phyloP scores from a whole-genome alignment of 164 flowering plant genomes.

The Vitis cinerea region DNA sequence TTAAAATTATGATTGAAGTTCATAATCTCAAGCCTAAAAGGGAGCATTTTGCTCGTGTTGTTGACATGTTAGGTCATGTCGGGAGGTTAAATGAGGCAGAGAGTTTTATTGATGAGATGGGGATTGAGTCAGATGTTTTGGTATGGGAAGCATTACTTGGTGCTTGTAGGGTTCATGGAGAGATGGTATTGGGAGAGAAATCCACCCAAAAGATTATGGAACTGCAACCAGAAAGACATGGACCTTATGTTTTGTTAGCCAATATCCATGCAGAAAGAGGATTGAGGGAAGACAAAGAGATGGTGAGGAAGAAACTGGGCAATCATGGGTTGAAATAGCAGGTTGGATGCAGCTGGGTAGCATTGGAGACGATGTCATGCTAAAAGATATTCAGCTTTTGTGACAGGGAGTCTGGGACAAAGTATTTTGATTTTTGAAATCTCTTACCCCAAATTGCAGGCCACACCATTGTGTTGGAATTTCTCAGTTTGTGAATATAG shows the following conservation, averaged over 20 bases:
- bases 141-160: conserved; percentile 32
- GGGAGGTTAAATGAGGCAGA: conserved; percentile 39
- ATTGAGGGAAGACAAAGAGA: too few species aligned
- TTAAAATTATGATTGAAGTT: conserved; percentile 26
- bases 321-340: conserved; percentile 28
- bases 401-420: too few species aligned
- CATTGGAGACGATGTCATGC: not conserved
- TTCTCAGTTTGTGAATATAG: too few species aligned
- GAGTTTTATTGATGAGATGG: conserved; percentile 24
- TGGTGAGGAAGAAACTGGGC: conserved; percentile 16
- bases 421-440: too few species aligned
- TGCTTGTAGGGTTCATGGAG: conserved; percentile 28
- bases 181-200: conserved; percentile 9
- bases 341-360: conserved; percentile 15
- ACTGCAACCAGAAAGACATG: conserved; percentile 25
- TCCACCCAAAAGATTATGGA: conserved; percentile 20
- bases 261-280: conserved; percentile 37
- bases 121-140: conserved; percentile 25
- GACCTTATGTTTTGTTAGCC: conserved; percentile 27
- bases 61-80: conserved; percentile 43
- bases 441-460: too few species aligned
- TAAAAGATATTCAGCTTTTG: too few species aligned
- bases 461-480: too few species aligned
- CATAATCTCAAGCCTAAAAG: conserved; percentile 28
- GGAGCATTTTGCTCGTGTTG: conserved; percentile 39